Percentiles rank a stretch among this genome's conserved stretches.
phyloP scores from a whole-genome alignment of 805 yeast species.

The Candida sphagnicola region DNA sequence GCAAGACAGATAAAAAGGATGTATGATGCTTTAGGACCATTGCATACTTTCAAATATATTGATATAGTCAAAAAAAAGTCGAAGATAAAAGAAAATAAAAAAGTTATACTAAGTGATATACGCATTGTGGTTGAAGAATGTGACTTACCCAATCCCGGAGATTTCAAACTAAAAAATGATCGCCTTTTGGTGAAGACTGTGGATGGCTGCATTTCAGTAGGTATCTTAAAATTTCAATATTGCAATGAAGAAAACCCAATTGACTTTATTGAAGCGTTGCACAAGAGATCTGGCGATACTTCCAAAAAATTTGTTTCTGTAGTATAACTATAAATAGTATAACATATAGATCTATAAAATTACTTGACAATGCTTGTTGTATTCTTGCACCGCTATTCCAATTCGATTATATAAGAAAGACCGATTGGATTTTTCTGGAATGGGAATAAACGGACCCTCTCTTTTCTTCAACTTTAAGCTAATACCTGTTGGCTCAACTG shows the following conservation, averaged over 20 bases:
- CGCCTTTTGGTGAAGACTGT: conserved; percentile 38
- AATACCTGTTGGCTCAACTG: conserved; percentile 78
- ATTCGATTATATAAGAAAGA: conserved; percentile 67
- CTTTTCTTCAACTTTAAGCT: conserved; percentile 56
- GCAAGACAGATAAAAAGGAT: conserved; percentile 38
- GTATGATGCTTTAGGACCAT: conserved; percentile 52
- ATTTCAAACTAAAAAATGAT: conserved; percentile 14
- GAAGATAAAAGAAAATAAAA: conserved; percentile 25
- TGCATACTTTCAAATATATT: conserved; percentile 43
- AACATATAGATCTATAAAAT: conserved; percentile 10
- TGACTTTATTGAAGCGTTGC: conserved; percentile 40
- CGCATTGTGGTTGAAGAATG: conserved; percentile 4
- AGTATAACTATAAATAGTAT: background rate
- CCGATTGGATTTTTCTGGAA: conserved; percentile 63
- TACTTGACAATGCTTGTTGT: conserved; percentile 66
- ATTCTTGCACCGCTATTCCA: conserved; percentile 76
- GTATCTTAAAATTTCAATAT: conserved; percentile 51
- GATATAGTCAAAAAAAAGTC: conserved; percentile 29
- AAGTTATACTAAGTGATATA: conserved; percentile 49
- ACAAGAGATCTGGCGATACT: conserved; percentile 44
- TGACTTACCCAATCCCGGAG: conserved; percentile 17
- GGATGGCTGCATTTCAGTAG: conserved; percentile 39
- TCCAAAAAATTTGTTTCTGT: conserved; percentile 5
- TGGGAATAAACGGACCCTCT: conserved; percentile 64
- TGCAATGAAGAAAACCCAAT: conserved; percentile 42